Evolutionary conservation across 148 eudicot genomes (phyloP).

Genomic region (Camellia granthamiana): DNA sequence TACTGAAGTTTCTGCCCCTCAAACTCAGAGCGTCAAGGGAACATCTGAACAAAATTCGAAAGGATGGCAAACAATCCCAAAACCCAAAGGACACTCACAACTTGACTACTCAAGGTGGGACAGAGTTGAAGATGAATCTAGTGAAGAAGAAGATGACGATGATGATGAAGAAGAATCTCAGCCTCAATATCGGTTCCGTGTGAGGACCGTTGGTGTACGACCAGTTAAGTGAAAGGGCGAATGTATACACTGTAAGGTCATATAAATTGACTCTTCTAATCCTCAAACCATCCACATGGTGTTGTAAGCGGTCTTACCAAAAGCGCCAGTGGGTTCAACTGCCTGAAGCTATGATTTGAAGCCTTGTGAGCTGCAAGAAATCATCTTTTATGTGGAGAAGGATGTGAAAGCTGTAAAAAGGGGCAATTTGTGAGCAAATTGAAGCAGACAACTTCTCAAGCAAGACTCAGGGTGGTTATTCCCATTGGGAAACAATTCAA

Average conservation of each 20-base stretch:
- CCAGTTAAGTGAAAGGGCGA: slow-evolving; percentile 44
- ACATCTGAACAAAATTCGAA: slow-evolving; percentile 35
- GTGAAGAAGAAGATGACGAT: slow-evolving; percentile 69
- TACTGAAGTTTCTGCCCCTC: slow-evolving; percentile 17
- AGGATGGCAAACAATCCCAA: slow-evolving; percentile 68
- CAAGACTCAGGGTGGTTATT: neutral
- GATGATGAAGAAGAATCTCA: slow-evolving; percentile 57
- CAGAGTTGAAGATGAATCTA: slow-evolving; percentile 61
- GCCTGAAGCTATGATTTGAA: neutral
- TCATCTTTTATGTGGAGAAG: neutral
- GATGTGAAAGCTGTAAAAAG: neutral
- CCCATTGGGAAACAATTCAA: neutral
- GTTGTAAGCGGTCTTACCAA: neutral
- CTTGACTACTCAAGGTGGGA: slow-evolving; percentile 90
- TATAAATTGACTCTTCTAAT: slow-evolving; percentile 1
- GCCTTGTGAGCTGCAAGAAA: slow-evolving; percentile 5
- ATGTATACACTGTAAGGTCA: neutral
- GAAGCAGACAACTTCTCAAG: slow-evolving; percentile 5
- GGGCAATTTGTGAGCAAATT: neutral
- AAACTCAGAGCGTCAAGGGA: slow-evolving; percentile 22
- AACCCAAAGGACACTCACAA: slow-evolving; percentile 84
- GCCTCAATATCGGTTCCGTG: slow-evolving; percentile 72
- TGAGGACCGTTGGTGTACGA: slow-evolving; percentile 55
- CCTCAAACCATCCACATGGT: neutral
- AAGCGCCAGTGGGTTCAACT: neutral